phyloP scores from a whole-genome alignment of 1,139 yeast species.

The Zygosaccharomyces pseudobailii region DNA sequence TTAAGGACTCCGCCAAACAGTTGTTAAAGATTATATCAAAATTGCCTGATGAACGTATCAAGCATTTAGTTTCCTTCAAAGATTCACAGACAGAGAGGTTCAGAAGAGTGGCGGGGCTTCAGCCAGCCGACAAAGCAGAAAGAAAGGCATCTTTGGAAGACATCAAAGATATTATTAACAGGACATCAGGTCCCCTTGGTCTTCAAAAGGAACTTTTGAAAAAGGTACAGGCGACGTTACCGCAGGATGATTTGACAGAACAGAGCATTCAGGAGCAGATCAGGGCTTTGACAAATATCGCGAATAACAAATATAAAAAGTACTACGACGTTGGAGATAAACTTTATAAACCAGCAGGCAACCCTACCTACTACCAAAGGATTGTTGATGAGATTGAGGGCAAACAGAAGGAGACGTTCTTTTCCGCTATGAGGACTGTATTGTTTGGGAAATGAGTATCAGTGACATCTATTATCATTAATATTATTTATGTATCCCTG shows the following conservation, averaged over 20 bases:
- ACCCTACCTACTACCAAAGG: slow-evolving; percentile 71
- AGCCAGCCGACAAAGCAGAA: slow-evolving; percentile 25
- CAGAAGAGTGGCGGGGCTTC: slow-evolving; percentile 43
- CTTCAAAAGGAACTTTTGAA: slow-evolving; percentile 31
- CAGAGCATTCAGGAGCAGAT: slow-evolving; percentile 57
- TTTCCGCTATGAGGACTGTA: slow-evolving; percentile 64
- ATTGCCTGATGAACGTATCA: slow-evolving; percentile 60
- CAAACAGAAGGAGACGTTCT: slow-evolving; percentile 62
- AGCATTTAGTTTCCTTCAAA: slow-evolving; percentile 64
- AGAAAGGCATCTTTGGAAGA: slow-evolving; percentile 34
- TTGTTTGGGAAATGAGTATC: slow-evolving; percentile 54
- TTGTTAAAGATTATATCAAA: slow-evolving; percentile 41
- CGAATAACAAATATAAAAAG: slow-evolving; percentile 57
- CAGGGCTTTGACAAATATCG: slow-evolving; percentile 52
- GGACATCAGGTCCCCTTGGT: slow-evolving; percentile 35
- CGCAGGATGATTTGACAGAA: slow-evolving; percentile 41
- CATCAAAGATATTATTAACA: slow-evolving; percentile 32
- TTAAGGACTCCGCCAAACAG: slow-evolving; percentile 39
- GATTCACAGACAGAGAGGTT: slow-evolving; percentile 59
- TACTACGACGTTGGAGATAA: slow-evolving; percentile 63
- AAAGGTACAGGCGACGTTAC: slow-evolving; percentile 39
- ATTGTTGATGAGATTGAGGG: slow-evolving; percentile 68
- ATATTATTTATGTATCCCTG: slow-evolving; percentile 3
- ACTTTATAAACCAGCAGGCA: slow-evolving; percentile 71
- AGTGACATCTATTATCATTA: not conserved